Percentiles rank a stretch among this genome's conserved stretches.
Conservation (phyloP, 768 basidiomycete species). For the Chalciporus chontae region DNA sequence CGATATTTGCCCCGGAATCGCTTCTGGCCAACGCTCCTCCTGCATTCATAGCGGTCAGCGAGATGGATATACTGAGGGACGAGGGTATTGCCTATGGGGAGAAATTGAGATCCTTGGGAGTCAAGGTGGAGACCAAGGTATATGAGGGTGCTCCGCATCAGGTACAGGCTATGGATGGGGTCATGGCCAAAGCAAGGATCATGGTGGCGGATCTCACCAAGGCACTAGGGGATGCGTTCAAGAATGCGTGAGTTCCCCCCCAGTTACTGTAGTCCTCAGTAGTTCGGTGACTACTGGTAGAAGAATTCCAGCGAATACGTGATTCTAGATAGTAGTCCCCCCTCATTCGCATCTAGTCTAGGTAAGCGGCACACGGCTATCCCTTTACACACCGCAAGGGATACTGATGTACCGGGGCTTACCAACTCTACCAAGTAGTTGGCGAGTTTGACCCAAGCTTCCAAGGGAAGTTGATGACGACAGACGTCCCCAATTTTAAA, state of each 20-base stretch:
- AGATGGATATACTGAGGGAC: conserved; percentile 61
- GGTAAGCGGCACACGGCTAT: too few relatives aligned
- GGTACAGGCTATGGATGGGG: conserved; percentile 63
- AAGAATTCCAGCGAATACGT: too few relatives aligned
- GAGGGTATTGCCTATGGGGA: conserved; percentile 65
- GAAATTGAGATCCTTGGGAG: conserved; percentile 50
- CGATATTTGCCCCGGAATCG: conserved; percentile 59
- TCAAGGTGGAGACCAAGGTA: conserved; percentile 48
- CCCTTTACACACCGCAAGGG: too few relatives aligned
- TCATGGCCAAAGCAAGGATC: conserved; percentile 9
- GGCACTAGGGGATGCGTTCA: conserved; percentile 18
- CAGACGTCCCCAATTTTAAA: conserved; percentile 5
- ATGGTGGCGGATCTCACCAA: conserved; percentile 21
- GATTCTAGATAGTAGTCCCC: too few relatives aligned
- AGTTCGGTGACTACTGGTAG: too few relatives aligned
- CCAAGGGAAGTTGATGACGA: not conserved
- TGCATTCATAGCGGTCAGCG: conserved; percentile 61
- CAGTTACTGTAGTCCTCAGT: not conserved
- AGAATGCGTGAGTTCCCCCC: not conserved
- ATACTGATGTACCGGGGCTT: too few relatives aligned
- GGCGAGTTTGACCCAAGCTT: too few relatives aligned
- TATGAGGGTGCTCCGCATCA: conserved; percentile 63
- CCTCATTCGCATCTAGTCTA: too few relatives aligned
- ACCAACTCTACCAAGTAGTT: too few relatives aligned
- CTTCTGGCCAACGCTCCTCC: conserved; percentile 48